Conservation (phyloP, 2,329 filamentous ascomycete genomes). For the Zasmidium cellare region DNA sequence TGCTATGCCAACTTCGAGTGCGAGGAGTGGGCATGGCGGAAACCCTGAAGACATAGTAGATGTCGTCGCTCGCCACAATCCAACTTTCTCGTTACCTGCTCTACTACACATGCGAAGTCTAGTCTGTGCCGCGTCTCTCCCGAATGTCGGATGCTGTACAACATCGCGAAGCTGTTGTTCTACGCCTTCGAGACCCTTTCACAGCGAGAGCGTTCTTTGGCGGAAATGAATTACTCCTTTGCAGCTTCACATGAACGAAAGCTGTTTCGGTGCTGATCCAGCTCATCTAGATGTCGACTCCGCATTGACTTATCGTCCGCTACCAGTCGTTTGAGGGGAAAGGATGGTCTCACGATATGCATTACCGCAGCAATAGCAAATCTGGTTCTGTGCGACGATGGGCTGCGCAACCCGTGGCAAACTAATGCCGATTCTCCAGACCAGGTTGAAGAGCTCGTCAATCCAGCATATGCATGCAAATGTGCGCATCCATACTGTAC, state of each 20-base stretch:
- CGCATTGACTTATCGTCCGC: neutral
- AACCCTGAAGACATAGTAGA: neutral
- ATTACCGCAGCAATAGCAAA: neutral
- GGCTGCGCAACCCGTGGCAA: neutral
- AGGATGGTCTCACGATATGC: neutral
- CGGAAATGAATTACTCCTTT: neutral
- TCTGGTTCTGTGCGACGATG: neutral
- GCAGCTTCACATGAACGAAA: neutral
- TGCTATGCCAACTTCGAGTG: conserved; percentile 79
- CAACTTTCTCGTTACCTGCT: neutral
- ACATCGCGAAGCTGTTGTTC: too few species aligned
- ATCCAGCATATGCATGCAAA: neutral
- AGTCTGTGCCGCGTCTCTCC: neutral
- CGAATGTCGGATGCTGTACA: neutral
- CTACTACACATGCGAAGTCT: neutral
- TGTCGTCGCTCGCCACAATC: neutral
- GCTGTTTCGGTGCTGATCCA: neutral
- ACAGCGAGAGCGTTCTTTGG: neutral
- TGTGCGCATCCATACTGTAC: neutral
- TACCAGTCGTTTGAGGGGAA: neutral
- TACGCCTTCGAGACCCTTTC: too few species aligned
- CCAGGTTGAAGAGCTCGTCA: neutral
- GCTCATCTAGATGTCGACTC: neutral
- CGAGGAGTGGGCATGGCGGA: conserved; percentile 32
- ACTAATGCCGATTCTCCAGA: neutral